These are phyloP conservation scores for Gynostemma pentaphyllum DNA, from an alignment of 306 rosid genomes.

Conservation along the genomic window DNA sequence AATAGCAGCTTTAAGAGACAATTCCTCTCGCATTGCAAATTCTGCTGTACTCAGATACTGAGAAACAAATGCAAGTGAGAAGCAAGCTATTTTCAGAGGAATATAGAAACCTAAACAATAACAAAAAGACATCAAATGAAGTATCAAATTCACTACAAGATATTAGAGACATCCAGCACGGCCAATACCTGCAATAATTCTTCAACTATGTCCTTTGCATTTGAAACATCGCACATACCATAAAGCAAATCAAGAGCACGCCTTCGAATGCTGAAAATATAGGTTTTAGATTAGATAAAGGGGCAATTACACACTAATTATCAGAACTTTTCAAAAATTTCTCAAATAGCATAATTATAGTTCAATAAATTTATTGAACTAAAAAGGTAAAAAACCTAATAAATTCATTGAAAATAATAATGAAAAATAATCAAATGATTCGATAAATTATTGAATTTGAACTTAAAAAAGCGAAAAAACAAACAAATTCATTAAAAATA, in stretches of 20 bases:
- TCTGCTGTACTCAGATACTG: slow-evolving; percentile 99
- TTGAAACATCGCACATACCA: slow-evolving; percentile 99
- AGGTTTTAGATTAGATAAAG: slow-evolving; percentile 15
- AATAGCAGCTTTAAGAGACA: slow-evolving; percentile 97
- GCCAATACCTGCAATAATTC: slow-evolving; percentile 78
- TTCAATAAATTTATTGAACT: too few relatives aligned
- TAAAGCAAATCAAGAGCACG: slow-evolving; percentile 99
- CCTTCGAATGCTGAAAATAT: slow-evolving; percentile 70
- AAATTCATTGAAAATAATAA: too few relatives aligned
- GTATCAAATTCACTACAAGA: not conserved
- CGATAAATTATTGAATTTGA: too few relatives aligned
- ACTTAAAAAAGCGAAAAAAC: too few relatives aligned
- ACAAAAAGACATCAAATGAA: not conserved
- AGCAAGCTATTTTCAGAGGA: slow-evolving; percentile 13
- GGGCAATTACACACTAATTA: too few relatives aligned
- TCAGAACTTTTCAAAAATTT: too few relatives aligned
- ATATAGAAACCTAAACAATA: not conserved
- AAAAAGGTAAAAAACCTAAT: too few relatives aligned
- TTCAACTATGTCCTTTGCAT: slow-evolving; percentile 98
- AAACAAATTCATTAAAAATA: too few relatives aligned
- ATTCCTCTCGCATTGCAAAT: slow-evolving; percentile 96
- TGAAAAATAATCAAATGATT: too few relatives aligned
- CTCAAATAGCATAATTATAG: too few relatives aligned
- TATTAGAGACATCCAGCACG: not conserved
- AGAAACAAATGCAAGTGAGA: slow-evolving; percentile 23